phyloP scores from a whole-genome alignment of 768 basidiomycete species.

The Hericium rajendrae region DNA sequence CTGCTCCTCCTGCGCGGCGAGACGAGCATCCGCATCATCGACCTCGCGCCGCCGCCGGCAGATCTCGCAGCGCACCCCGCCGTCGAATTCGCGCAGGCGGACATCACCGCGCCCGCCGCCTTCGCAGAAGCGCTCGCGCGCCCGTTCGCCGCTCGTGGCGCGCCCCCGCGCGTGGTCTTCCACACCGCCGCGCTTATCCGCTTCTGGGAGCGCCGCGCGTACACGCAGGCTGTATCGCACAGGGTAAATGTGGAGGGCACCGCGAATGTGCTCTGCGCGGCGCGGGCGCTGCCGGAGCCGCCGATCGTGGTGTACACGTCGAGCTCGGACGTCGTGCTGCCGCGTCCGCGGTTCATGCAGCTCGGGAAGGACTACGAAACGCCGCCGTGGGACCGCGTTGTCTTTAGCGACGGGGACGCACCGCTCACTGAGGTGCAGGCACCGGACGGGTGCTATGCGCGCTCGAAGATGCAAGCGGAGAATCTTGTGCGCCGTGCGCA shows the following conservation, averaged over 20 bases:
- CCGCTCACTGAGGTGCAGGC: constrained; percentile 28
- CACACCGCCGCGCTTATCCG: constrained; percentile 17
- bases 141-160: constrained; percentile 14
- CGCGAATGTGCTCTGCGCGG: constrained; percentile 31
- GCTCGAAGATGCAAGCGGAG: constrained; percentile 46
- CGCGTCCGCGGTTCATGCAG: constrained; percentile 26
- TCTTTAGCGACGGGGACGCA: constrained; percentile 40
- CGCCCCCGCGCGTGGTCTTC: constrained; percentile 16
- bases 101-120: constrained; percentile 23
- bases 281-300: constrained; percentile 23
- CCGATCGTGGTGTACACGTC: constrained; percentile 38
- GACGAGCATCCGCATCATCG: constrained; percentile 23
- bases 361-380: constrained; percentile 17
- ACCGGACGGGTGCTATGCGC: constrained; percentile 40
- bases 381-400: constrained; percentile 8
- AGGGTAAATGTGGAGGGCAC: constrained; percentile 44
- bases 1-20: constrained; percentile 27
- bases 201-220: constrained; percentile 17
- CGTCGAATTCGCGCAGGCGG: constrained; percentile 22
- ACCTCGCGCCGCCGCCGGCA: constrained; percentile 20
- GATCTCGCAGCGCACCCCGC: constrained; percentile 18
- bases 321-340: constrained; percentile 36
- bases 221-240: constrained; percentile 11
- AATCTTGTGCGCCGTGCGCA: constrained; percentile 45
- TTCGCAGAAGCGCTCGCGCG: constrained; percentile 18